phyloP scores from a whole-genome alignment of 1,139 yeast species.

The Taiozyma sp. region DNA sequence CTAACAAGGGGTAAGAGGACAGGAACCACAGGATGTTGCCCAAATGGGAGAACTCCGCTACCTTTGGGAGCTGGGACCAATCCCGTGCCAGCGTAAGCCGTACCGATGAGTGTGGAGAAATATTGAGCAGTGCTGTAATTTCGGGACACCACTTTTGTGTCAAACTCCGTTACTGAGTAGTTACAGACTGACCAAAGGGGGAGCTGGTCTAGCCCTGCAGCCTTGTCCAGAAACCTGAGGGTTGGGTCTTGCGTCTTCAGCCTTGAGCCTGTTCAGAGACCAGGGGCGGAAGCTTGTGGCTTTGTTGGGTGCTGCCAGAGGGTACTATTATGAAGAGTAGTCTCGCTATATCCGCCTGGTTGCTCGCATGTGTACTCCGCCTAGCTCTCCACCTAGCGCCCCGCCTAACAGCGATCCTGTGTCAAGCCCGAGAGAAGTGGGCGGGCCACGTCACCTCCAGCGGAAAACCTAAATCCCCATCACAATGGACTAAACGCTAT shows the following conservation, averaged over 20 bases:
- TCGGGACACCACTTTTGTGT: background rate
- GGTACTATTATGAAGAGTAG: too few species aligned
- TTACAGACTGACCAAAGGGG: background rate
- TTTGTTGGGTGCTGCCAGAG: too few species aligned
- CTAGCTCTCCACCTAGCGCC: background rate
- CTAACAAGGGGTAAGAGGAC: too few species aligned
- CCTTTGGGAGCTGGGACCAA: too few species aligned
- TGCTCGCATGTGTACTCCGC: background rate
- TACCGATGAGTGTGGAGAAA: background rate
- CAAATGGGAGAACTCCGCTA: background rate
- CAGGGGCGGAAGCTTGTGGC: background rate
- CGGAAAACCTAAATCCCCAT: background rate
- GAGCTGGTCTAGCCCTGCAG: too few species aligned
- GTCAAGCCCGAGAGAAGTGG: background rate
- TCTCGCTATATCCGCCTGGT: too few species aligned
- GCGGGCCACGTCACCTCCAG: background rate
- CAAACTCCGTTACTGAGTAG: background rate
- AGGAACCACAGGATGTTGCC: background rate
- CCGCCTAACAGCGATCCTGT: background rate
- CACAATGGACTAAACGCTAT: background rate
- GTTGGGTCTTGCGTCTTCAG: too few species aligned
- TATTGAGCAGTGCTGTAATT: background rate
- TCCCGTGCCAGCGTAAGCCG: background rate
- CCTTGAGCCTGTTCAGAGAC: too few species aligned
- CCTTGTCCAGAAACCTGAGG: background rate